These are phyloP conservation scores for Aspergillus tamarii DNA, from an alignment of 2,329 filamentous ascomycete species.

Conservation along the genomic window DNA sequence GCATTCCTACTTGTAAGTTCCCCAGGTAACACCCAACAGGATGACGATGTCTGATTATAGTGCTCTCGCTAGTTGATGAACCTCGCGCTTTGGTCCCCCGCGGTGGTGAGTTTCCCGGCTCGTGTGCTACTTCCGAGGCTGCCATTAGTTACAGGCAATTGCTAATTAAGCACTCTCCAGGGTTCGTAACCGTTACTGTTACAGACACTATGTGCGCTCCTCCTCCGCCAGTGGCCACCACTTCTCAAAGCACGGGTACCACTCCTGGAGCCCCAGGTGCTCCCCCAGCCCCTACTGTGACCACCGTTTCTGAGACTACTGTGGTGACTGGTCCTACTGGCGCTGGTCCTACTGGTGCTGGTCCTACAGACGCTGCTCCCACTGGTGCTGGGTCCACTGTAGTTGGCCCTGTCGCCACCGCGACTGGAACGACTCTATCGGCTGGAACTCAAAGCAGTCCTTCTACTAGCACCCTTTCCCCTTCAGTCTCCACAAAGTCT, in stretches of 20 bases:
- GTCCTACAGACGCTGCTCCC: not conserved
- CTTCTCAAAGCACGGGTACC: slow-evolving; percentile 3
- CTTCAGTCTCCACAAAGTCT: not conserved
- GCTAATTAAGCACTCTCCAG: slow-evolving; percentile 4
- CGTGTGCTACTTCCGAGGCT: too few relatives aligned
- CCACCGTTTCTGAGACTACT: slow-evolving; percentile 4
- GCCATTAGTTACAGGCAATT: not conserved
- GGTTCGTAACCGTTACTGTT: slow-evolving; percentile 23
- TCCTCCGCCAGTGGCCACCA: not conserved
- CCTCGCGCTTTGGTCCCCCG: slow-evolving; percentile 3
- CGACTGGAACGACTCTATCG: not conserved
- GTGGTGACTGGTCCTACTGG: slow-evolving; percentile 5
- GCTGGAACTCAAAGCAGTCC: not conserved
- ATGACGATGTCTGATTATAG: not conserved
- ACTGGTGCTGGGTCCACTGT: slow-evolving; percentile 7
- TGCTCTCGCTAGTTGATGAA: not conserved
- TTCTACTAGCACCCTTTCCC: not conserved
- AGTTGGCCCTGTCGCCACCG: not conserved
- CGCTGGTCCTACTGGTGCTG: not conserved
- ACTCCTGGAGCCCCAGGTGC: slow-evolving; percentile 3
- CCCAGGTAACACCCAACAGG: not conserved
- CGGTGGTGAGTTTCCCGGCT: slow-evolving; percentile 8
- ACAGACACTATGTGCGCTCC: slow-evolving; percentile 27
- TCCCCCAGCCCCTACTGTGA: slow-evolving; percentile 3
- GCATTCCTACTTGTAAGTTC: slow-evolving; percentile 11